These are phyloP conservation scores for Haplographium delicatum DNA, from an alignment of 495 filamentous ascomycete genomes.

Conservation along the genomic window DNA sequence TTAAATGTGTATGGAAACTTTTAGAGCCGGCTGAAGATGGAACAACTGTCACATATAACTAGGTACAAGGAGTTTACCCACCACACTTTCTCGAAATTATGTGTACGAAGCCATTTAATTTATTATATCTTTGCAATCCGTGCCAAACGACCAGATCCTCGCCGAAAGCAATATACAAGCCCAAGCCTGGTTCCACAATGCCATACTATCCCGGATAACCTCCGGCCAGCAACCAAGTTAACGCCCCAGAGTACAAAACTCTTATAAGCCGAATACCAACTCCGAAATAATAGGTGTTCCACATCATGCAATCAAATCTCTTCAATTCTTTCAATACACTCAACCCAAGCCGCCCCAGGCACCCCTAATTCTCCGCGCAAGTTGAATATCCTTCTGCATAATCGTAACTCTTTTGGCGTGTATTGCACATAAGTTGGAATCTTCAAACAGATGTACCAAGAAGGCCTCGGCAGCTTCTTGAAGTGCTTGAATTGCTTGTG, in stretches of 20 bases:
- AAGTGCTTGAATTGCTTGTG: constrained; percentile 80
- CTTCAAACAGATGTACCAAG: neutral
- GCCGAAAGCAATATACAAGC: too few species aligned
- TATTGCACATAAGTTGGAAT: constrained; percentile 72
- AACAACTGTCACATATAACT: constrained; percentile 54
- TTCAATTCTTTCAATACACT: neutral
- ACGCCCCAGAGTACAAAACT: neutral
- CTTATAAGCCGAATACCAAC: neutral
- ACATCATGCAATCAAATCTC: too few species aligned
- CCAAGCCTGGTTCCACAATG: too few species aligned
- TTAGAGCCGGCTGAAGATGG: constrained; percentile 84
- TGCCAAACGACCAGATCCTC: too few species aligned
- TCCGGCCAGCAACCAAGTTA: neutral
- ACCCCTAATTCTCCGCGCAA: constrained; percentile 75
- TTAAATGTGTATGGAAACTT: constrained; percentile 80
- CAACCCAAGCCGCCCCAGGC: constrained; percentile 48
- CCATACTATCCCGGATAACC: too few species aligned
- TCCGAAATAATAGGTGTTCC: neutral
- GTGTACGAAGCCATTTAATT: too few species aligned
- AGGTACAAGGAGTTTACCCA: constrained; percentile 2
- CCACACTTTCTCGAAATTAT: neutral
- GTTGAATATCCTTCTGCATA: constrained; percentile 94
- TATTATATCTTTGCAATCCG: too few species aligned
- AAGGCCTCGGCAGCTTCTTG: constrained; percentile 85
- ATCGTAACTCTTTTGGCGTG: constrained; percentile 96